These are phyloP conservation scores for Mucor indicus DNA, from an alignment of 371 early-diverging fungal genomes.

Conservation along the genomic window DNA sequence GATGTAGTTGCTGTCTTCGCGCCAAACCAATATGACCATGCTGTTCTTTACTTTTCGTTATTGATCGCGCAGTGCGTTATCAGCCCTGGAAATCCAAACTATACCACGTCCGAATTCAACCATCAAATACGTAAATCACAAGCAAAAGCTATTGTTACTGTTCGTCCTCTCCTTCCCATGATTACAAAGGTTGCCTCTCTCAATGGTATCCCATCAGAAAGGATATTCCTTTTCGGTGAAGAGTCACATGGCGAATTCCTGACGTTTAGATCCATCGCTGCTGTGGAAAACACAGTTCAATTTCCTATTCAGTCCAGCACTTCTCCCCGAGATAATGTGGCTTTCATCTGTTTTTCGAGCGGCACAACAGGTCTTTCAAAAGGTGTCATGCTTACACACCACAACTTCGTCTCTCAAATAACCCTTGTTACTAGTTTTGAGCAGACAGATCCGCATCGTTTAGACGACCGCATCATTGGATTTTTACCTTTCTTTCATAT, in stretches of 20 bases:
- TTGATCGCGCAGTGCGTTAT: constrained; percentile 36
- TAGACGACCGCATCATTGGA: constrained; percentile 56
- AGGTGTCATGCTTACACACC: constrained; percentile 45
- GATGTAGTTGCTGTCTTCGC: constrained; percentile 73
- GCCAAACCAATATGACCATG: constrained; percentile 59
- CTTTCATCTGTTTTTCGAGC: constrained; percentile 85
- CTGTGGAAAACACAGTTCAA: not conserved
- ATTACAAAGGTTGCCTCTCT: constrained; percentile 8
- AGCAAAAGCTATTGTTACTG: constrained; percentile 18
- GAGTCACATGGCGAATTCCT: constrained; percentile 2
- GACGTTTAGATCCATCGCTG: constrained; percentile 5
- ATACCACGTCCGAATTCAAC: constrained; percentile 26
- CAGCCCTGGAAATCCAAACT: constrained; percentile 39
- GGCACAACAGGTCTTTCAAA: constrained; percentile 83
- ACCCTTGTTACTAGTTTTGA: constrained; percentile 12
- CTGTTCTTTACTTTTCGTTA: constrained; percentile 36
- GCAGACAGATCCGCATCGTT: constrained; percentile 20
- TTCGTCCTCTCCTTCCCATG: constrained; percentile 17
- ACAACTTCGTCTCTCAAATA: constrained; percentile 38
- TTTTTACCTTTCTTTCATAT: constrained; percentile 84
- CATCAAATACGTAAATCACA: constrained; percentile 16
- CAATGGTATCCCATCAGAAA: constrained; percentile 8
- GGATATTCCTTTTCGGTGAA: constrained; percentile 21
- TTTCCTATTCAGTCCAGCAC: constrained; percentile 18
- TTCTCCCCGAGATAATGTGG: constrained; percentile 45